Evolutionary conservation across 1,139 yeast species (phyloP).

Genomic region (Pichia kudriavzevii): DNA sequence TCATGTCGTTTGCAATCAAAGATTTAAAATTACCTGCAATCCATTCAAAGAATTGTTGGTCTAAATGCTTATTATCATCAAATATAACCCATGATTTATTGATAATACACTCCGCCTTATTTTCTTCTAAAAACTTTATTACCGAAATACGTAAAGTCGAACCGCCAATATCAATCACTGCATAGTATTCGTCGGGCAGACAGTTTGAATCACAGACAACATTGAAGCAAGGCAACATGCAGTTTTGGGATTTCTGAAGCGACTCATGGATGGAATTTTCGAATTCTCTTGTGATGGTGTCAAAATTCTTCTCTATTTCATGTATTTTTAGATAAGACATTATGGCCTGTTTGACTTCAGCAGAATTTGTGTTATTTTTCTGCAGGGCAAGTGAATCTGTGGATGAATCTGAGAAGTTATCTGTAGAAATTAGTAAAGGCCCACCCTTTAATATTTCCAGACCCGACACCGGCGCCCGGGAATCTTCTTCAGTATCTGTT

Average conservation of each 20-base stretch:
- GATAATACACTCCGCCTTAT: constrained; percentile 4
- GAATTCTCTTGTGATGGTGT: constrained; percentile 5
- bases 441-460: no score
- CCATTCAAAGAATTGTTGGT: constrained; percentile 6
- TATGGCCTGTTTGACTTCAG: no score
- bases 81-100: constrained; percentile 10
- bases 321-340: constrained; percentile 8
- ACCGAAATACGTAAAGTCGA: constrained; percentile 11
- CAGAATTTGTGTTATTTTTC: no score
- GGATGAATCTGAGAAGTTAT: no score
- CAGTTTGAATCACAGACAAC: constrained; percentile 1
- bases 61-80: constrained; percentile 8
- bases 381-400: no score
- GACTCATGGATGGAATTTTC: constrained; percentile 6
- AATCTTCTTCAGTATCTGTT: no score
- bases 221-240: constrained; percentile 12
- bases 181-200: not conserved
- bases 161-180: constrained; percentile 14
- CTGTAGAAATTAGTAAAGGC: no score
- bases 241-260: constrained; percentile 6
- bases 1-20: no score
- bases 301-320: constrained; percentile 4
- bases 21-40: not conserved
- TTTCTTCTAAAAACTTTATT: constrained; percentile 5
- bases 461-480: no score